These are phyloP conservation scores for Lentinula guzmanii DNA, from an alignment of 768 basidiomycete genomes.

Conservation along the genomic window DNA sequence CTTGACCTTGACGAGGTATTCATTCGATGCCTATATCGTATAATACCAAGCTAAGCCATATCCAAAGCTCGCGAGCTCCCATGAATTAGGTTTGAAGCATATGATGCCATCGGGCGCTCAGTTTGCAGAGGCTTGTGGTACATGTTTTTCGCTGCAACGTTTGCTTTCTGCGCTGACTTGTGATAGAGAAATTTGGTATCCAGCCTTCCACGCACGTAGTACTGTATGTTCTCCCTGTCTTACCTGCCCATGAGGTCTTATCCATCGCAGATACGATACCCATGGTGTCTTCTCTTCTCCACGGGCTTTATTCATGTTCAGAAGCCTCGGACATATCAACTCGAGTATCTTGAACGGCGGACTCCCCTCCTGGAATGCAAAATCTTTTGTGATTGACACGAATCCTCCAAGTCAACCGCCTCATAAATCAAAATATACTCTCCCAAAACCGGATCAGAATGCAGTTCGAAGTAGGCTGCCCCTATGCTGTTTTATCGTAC, in stretches of 20 bases:
- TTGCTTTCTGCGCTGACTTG: background rate
- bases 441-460: constrained; percentile 44
- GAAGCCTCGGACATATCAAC: constrained; percentile 80
- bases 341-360: constrained; percentile 94
- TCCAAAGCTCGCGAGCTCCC: constrained; percentile 45
- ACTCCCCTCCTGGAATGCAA: constrained; percentile 72
- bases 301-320: constrained; percentile 91
- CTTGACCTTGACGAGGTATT: constrained; percentile 69
- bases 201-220: constrained; percentile 72
- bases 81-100: constrained; percentile 81
- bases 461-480: constrained; percentile 42
- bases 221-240: constrained; percentile 41
- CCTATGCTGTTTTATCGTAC: background rate
- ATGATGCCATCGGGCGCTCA: constrained; percentile 78
- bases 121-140: constrained; percentile 82
- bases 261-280: constrained; percentile 67
- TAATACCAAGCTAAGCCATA: background rate
- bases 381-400: constrained; percentile 51
- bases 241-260: background rate
- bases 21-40: background rate
- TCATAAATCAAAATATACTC: constrained; percentile 36
- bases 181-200: constrained; percentile 64
- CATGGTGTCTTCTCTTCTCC: constrained; percentile 91
- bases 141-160: constrained; percentile 18
- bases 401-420: constrained; percentile 22